Percentiles rank a stretch among this genome's conserved stretches.
Evolutionary conservation across 2,329 filamentous ascomycete species (phyloP).

Genomic region (Dactylellina drechsleri): DNA sequence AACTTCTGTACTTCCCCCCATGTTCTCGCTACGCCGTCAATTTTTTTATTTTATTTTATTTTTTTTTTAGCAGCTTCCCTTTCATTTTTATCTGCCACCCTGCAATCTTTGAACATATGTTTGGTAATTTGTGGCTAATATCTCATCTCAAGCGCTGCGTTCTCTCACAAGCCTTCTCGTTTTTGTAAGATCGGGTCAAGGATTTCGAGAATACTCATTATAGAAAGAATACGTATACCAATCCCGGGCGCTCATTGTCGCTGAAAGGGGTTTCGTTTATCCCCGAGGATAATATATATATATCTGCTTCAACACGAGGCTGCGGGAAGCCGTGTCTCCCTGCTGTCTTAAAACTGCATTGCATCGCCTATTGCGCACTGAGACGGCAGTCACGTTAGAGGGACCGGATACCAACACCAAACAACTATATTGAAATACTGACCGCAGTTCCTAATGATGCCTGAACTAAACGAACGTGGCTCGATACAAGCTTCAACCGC

Average conservation of each 20-base stretch:
- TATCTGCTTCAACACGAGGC: constrained; percentile 16
- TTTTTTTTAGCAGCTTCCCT: constrained; percentile 4
- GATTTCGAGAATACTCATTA: no score
- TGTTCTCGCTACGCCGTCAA: neutral
- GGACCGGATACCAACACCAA: constrained; percentile 13
- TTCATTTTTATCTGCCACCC: constrained; percentile 22
- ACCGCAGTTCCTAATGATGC: constrained; percentile 30
- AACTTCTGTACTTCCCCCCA: neutral
- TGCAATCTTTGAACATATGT: constrained; percentile 38
- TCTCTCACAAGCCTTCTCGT: constrained; percentile 10
- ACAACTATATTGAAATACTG: constrained; percentile 6
- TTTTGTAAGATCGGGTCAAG: neutral
- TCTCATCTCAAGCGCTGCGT: constrained; percentile 18
- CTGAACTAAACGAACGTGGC: constrained; percentile 38
- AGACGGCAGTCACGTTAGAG: constrained; percentile 14
- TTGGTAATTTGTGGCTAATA: constrained; percentile 35
- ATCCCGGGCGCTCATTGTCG: no score
- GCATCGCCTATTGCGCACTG: constrained; percentile 30
- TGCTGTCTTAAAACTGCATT: constrained; percentile 38
- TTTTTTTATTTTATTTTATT: no score
- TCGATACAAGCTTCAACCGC: constrained; percentile 20
- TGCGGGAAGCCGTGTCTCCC: constrained; percentile 23
- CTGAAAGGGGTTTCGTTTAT: constrained; percentile 14
- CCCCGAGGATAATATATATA: constrained; percentile 10
- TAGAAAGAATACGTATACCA: no score